Conservation (phyloP, 192 early-diverging fungal genomes). For the Linnemannia elongata region DNA sequence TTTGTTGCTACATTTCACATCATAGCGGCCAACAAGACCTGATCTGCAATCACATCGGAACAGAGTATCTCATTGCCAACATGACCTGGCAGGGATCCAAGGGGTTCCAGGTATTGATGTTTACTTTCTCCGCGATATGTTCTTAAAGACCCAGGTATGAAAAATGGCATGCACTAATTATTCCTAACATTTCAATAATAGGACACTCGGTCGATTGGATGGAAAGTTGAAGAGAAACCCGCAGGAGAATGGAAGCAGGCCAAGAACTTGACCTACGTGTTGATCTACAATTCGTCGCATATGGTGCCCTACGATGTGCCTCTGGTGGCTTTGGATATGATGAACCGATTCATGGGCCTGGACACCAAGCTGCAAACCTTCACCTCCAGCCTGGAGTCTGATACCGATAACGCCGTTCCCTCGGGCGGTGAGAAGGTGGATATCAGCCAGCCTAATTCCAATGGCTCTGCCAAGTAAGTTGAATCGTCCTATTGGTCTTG, state of each 20-base stretch:
- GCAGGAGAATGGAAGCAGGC: conserved; percentile 61
- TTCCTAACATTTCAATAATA: conserved; percentile 17
- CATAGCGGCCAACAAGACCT: conserved; percentile 82
- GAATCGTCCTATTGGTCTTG: not conserved
- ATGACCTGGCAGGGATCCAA: conserved; percentile 74
- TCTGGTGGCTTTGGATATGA: conserved; percentile 83
- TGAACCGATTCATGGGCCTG: conserved; percentile 85
- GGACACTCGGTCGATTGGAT: conserved; percentile 56
- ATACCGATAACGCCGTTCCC: not conserved
- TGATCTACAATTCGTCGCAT: conserved; percentile 88
- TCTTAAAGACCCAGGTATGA: not conserved
- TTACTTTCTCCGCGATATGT: not conserved
- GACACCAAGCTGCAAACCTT: conserved; percentile 37
- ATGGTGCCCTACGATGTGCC: conserved; percentile 95
- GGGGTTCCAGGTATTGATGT: conserved; percentile 69
- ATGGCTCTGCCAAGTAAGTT: conserved; percentile 21
- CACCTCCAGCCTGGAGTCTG: conserved; percentile 20
- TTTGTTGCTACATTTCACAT: not conserved
- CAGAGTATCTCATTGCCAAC: conserved; percentile 72
- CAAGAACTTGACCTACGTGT: conserved; percentile 83
- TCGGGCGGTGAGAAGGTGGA: conserved; percentile 38
- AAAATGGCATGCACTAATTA: not conserved
- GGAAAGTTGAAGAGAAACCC: conserved; percentile 61
- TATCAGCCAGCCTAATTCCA: conserved; percentile 40
- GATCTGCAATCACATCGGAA: conserved; percentile 85